Evolutionary conservation across 345 rosid genomes (phyloP).

Genomic region (Atalantia buxifolia): DNA sequence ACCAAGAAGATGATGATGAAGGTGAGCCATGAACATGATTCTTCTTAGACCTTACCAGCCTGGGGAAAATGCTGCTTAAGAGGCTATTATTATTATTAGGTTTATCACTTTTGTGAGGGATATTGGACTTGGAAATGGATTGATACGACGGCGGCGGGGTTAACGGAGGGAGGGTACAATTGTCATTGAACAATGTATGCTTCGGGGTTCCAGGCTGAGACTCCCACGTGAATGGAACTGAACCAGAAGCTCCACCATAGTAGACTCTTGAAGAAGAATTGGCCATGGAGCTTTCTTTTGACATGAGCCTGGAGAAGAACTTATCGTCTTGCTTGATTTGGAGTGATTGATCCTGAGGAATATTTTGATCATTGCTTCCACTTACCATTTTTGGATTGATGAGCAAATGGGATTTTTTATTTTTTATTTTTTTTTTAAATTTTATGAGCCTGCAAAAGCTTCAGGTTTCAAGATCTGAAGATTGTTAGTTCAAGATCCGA

Average conservation of each 20-base stretch:
- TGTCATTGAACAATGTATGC: conserved; percentile 21
- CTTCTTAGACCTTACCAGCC: conserved; percentile 13
- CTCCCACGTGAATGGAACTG: conserved; percentile 82
- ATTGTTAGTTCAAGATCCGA: conserved; percentile 27
- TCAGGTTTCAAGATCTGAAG: background rate
- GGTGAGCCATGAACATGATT: conserved; percentile 19
- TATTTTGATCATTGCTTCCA: background rate
- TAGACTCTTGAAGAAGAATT: conserved; percentile 68
- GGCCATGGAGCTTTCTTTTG: conserved; percentile 54
- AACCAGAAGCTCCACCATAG: conserved; percentile 57
- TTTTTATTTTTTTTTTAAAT: background rate
- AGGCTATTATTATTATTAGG: conserved; percentile 4
- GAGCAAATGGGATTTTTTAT: background rate
- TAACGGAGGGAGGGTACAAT: conserved; percentile 36
- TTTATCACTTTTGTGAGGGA: conserved; percentile 22
- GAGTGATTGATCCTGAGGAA: conserved; percentile 7
- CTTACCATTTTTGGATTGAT: conserved; percentile 21
- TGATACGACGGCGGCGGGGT: conserved; percentile 58
- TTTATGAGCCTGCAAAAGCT: background rate
- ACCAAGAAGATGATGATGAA: conserved; percentile 38
- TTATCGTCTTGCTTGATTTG: conserved; percentile 43
- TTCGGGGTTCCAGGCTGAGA: conserved; percentile 88
- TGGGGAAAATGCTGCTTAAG: conserved; percentile 15
- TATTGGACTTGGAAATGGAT: conserved; percentile 23
- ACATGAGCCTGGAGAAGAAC: conserved; percentile 55